Conservation (phyloP, 345 rosid genomes). For the Cardamine occulta region DNA sequence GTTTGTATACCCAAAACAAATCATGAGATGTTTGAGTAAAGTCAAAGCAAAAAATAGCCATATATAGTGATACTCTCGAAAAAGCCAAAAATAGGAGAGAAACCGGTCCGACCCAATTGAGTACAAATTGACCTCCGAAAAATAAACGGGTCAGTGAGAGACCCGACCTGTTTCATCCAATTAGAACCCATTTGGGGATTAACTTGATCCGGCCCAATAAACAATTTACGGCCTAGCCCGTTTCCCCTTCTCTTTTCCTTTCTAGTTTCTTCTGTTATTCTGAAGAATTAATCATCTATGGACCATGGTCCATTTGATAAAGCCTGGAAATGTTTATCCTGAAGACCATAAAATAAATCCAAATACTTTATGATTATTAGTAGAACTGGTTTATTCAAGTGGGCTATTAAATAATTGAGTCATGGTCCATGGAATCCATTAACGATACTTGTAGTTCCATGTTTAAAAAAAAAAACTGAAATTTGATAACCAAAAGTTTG, state of each 20-base stretch:
- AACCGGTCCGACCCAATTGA: constrained; percentile 19
- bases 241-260: background rate
- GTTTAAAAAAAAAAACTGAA: background rate
- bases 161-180: constrained; percentile 26
- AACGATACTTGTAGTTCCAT: background rate
- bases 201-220: background rate
- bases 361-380: background rate
- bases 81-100: constrained; percentile 11
- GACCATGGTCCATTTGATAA: background rate
- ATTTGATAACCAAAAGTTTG: background rate
- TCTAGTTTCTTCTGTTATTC: background rate
- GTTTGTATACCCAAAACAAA: constrained; percentile 36
- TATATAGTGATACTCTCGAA: constrained; percentile 12
- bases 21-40: constrained; percentile 32
- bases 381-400: background rate
- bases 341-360: background rate
- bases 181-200: constrained; percentile 4
- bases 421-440: background rate
- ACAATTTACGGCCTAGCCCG: background rate
- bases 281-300: background rate
- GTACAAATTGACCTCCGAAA: constrained; percentile 17
- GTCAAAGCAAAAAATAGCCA: constrained; percentile 37
- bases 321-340: background rate
- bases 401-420: background rate
- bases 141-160: constrained; percentile 14